Evolutionary conservation across 2,329 filamentous ascomycete species (phyloP).

Genomic region (Colletotrichum sidae): DNA sequence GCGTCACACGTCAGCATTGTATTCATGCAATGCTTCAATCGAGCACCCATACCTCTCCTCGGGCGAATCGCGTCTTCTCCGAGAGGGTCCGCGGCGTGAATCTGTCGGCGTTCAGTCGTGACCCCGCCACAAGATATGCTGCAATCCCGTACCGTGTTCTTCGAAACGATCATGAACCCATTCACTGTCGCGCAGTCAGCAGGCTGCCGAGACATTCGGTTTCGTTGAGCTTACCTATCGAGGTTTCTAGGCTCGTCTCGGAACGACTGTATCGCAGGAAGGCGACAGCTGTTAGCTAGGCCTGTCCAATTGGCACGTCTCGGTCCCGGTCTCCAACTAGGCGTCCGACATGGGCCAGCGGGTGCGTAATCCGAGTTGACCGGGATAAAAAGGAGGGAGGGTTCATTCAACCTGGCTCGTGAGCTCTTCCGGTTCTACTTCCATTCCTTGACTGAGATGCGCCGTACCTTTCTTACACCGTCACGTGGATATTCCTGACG

Average conservation of each 20-base stretch:
- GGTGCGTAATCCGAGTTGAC: conserved; percentile 26
- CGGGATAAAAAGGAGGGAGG: conserved; percentile 39
- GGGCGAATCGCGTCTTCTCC: conserved; percentile 57
- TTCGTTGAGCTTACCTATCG: conserved; percentile 69
- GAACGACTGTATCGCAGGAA: conserved; percentile 66
- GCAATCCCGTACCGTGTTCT: conserved; percentile 67
- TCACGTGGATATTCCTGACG: conserved; percentile 75
- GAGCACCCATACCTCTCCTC: conserved; percentile 46
- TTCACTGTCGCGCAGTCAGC: conserved; percentile 66
- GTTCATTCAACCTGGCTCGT: conserved; percentile 33
- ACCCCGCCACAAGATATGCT: background rate
- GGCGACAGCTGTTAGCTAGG: conserved; percentile 50
- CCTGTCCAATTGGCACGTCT: conserved; percentile 27
- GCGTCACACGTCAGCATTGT: conserved; percentile 31
- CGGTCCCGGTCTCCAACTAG: conserved; percentile 32
- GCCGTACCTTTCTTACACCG: conserved; percentile 86
- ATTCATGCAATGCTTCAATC: conserved; percentile 30
- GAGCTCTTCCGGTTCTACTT: conserved; percentile 22
- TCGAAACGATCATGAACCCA: conserved; percentile 96
- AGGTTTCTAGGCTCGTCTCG: conserved; percentile 74
- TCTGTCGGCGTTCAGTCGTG: conserved; percentile 43
- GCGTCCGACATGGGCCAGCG: conserved; percentile 10
- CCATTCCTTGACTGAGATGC: background rate
- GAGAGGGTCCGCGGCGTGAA: conserved; percentile 54
- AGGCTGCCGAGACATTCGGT: conserved; percentile 41